Evolutionary conservation across 129 eudicot genomes (phyloP).

Genomic region (Saposhnikovia divaricata): DNA sequence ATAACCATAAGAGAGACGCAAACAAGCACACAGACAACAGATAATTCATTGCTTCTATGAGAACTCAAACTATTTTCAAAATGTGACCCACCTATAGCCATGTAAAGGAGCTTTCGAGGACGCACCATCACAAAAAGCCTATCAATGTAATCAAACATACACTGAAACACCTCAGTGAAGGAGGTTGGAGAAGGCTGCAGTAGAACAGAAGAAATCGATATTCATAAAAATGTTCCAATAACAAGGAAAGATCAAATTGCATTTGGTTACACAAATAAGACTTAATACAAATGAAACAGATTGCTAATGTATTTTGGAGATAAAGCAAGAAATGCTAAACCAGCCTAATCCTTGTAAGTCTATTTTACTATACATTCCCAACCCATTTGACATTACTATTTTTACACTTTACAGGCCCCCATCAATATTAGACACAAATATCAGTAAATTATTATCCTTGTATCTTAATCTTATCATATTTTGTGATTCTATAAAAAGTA

Average conservation of each 20-base stretch:
- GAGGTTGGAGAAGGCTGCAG: slow-evolving; percentile 97
- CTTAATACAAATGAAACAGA: not conserved
- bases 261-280: not conserved
- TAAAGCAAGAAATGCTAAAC: not conserved
- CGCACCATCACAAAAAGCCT: slow-evolving; percentile 94
- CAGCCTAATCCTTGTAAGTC: not conserved
- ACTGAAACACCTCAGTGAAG: slow-evolving; percentile 89
- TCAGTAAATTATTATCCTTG: not conserved
- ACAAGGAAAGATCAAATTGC: not conserved
- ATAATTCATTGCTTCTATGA: not conserved
- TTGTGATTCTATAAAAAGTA: not conserved
- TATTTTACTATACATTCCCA: not conserved
- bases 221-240: not conserved
- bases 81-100: slow-evolving; percentile 84
- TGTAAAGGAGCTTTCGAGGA: slow-evolving; percentile 79
- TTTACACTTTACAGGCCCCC: not conserved
- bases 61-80: not conserved
- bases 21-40: not conserved
- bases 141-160: slow-evolving; percentile 93
- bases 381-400: not conserved
- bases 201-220: not conserved
- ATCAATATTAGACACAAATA: not conserved
- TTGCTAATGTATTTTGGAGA: not conserved
- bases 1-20: not conserved
- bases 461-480: not conserved